Percentiles rank a stretch among this genome's conserved stretches.
These are phyloP conservation scores for Fusarium subtropicale DNA, from an alignment of 2,329 filamentous ascomycete genomes.

Conservation along the genomic window DNA sequence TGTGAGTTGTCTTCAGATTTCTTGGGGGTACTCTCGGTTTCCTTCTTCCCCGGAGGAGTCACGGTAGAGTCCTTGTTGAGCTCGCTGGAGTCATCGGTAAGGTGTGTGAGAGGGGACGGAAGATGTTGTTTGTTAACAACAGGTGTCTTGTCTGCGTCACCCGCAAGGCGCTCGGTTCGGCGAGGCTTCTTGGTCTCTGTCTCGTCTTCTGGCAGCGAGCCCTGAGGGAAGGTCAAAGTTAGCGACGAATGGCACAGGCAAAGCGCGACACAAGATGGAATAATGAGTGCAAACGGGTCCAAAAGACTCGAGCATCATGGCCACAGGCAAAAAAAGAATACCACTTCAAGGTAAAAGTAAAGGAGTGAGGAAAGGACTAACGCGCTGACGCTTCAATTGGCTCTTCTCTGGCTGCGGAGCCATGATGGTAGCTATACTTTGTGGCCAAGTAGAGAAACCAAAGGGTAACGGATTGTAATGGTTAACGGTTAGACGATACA, in stretches of 20 bases:
- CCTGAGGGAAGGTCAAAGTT: constrained; percentile 59
- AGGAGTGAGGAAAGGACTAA: constrained; percentile 58
- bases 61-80: constrained; percentile 74
- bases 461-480: constrained; percentile 28
- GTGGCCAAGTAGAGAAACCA: constrained; percentile 43
- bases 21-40: constrained; percentile 65
- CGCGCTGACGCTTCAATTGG: constrained; percentile 84
- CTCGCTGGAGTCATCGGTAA: constrained; percentile 68
- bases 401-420: constrained; percentile 77
- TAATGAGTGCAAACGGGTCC: constrained; percentile 17
- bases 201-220: constrained; percentile 71
- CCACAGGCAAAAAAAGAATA: not conserved
- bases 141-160: constrained; percentile 68
- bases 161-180: constrained; percentile 77
- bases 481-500: constrained; percentile 27
- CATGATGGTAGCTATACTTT: constrained; percentile 56
- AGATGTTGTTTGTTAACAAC: constrained; percentile 74
- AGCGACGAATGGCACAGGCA: constrained; percentile 31
- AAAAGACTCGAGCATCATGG: constrained; percentile 10
- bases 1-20: constrained; percentile 63
- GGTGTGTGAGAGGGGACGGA: constrained; percentile 82
- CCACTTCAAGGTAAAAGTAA: constrained; percentile 7
- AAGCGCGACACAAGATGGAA: constrained; percentile 24
- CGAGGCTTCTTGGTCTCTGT: constrained; percentile 85
- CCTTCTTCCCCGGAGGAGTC: constrained; percentile 72